Conservation (phyloP, 345 rosid genomes). For the Barbarea vulgaris region DNA sequence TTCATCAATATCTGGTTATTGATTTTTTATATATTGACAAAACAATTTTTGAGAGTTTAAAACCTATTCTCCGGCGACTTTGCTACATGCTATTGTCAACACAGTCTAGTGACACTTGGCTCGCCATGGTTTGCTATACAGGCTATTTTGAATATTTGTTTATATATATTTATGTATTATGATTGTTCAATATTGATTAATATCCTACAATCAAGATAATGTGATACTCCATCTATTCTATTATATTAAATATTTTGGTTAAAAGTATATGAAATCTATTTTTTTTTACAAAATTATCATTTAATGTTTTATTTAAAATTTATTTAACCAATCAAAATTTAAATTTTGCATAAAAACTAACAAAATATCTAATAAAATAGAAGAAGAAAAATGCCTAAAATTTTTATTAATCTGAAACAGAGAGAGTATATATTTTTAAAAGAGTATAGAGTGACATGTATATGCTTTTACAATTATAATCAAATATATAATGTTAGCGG, state of each 20-base stretch:
- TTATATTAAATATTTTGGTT: too few relatives aligned
- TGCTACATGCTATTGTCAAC: background rate
- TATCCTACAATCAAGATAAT: background rate
- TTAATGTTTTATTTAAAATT: too few relatives aligned
- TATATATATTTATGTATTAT: background rate
- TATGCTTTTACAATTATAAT: background rate
- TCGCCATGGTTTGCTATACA: slow-evolving; percentile 13
- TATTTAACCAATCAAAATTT: too few relatives aligned
- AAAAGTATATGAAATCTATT: too few relatives aligned
- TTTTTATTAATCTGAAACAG: too few relatives aligned
- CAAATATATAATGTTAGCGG: background rate
- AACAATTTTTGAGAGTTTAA: slow-evolving; percentile 12
- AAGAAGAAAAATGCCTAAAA: too few relatives aligned
- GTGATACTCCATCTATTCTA: too few relatives aligned
- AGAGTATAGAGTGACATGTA: background rate
- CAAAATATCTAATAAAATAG: too few relatives aligned
- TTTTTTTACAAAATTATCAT: too few relatives aligned
- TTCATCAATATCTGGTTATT: background rate
- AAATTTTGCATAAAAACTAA: too few relatives aligned
- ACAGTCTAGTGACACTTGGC: slow-evolving; percentile 27
- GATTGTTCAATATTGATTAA: background rate
- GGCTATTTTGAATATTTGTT: too few relatives aligned
- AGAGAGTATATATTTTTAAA: background rate
- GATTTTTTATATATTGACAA: background rate
- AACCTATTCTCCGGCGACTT: slow-evolving; percentile 20